Base-by-base conservation (phyloP, 2,329 filamentous ascomycete species). In the Fusarium tuaranense region DNA sequence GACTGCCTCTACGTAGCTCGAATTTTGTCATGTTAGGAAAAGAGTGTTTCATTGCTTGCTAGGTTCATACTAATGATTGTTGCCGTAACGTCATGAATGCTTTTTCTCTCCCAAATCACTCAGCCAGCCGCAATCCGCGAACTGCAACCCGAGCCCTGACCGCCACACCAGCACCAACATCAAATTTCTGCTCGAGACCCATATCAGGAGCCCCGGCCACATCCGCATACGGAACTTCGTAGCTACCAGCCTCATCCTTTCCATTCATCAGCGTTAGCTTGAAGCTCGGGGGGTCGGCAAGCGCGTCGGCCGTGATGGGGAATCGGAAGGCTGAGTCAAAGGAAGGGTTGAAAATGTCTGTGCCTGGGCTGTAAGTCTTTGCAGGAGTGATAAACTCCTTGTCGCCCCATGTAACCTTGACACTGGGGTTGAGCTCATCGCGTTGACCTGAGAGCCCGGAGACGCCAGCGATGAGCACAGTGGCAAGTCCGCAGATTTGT, bases 371-470 rank as follows among this genome's bases (percentile, higher is more conserved):
- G 22, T 78, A 78, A 12, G 68, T 72, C 70, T 78, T 78, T 16
- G 34, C 67, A 4, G 77, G 70, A 0, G 77, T 78, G 34, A 62
- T 69, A 2, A 76, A 78, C 6, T 78, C 77, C 62, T 78, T 78
- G 58, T 76, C 68, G 2, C 77, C 76, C 76, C 75, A 78, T 1
- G 63, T 62, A 0, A 78, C 74, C 58, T 78, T 78, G 10, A 78
- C 77, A 53, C 74, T 77, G 0, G 77, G 77, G 36, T 76, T 78
- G 59, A 78, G 76, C 34, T 78, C 76, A 4, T 78, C 77, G 32
- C 76, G 77, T 8, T 78, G 77, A 0, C 77, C 76, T 10, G 67
- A 62, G 0, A 78, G 62, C 0, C 77, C 75, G 5, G 16, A 46
- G 6, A 76, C 77, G 16, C 67, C 51, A 6, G 77, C 76, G 41